Evolutionary conservation across 805 yeast species (phyloP).

Genomic region (Lipomyces japonicus): DNA sequence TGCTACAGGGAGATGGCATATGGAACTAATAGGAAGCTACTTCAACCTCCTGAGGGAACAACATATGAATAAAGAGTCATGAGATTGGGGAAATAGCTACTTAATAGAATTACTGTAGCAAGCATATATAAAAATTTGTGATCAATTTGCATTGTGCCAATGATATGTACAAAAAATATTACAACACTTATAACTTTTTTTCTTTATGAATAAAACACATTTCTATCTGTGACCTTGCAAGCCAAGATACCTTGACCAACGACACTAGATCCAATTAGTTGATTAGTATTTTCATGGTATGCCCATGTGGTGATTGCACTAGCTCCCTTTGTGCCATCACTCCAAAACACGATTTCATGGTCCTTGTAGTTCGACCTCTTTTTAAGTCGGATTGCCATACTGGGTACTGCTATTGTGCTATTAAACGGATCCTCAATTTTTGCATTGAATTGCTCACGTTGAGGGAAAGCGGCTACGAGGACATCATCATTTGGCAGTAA

Average conservation of each 20-base stretch:
- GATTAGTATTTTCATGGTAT: slow-evolving; percentile 1
- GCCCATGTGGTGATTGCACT: slow-evolving; percentile 10
- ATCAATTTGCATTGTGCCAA: too few species aligned
- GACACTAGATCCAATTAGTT: slow-evolving; percentile 14
- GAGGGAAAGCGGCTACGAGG: slow-evolving; percentile 13
- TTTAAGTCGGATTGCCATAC: slow-evolving; percentile 8
- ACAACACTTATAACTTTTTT: too few species aligned
- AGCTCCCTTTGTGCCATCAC: slow-evolving; percentile 5
- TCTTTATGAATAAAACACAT: slow-evolving; percentile 5
- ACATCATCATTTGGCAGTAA: slow-evolving; percentile 13
- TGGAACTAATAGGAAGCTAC: slow-evolving; percentile 72
- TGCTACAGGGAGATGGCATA: slow-evolving; percentile 78
- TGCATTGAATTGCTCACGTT: slow-evolving; percentile 3
- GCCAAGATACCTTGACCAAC: slow-evolving; percentile 6
- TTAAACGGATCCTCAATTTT: slow-evolving; percentile 12
- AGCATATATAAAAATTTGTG: too few species aligned
- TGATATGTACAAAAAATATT: too few species aligned
- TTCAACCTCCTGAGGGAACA: slow-evolving; percentile 90
- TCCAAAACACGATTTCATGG: slow-evolving; percentile 12
- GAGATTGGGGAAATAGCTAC: not conserved
- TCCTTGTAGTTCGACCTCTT: slow-evolving; percentile 2
- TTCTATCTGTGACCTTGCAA: slow-evolving; percentile 4
- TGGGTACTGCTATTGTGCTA: slow-evolving; percentile 1
- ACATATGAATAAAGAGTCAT: slow-evolving; percentile 43
- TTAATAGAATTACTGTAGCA: too few species aligned